Base-by-base conservation (phyloP, 164 flowering plant genomes). In the Piper betle region DNA sequence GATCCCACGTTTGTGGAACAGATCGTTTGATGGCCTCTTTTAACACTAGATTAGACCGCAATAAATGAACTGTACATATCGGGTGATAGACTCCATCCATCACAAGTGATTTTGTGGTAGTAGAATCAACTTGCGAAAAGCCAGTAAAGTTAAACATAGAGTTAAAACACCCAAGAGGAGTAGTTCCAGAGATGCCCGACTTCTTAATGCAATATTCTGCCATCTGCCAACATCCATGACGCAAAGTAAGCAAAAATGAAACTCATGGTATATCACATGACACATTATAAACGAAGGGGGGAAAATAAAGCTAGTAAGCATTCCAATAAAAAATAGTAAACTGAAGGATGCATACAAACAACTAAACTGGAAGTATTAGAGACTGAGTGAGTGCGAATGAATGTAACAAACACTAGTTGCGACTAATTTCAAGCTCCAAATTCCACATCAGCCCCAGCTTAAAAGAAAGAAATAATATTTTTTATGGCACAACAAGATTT, bases 141-240 rank as follows among this genome's bases (percentile, higher is more conserved):
- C 99, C 97, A 67, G 92, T 88, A 71, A 88, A 87, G 75, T 90
- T 93, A 79, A 93, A 93, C 97, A 88, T 88, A 58, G 96, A 78
- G 74, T 93, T 90, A 63, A 93, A 90, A 80, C 91, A 80, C 69
- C 99, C 99, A 53, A 93, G 91, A 39, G 97, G 97, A 62, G 79
- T 75, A 20, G 60, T 41, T 52, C 91, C 97, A 38, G 79, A 70
- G 67, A 90, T 71, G 58, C 77, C 81, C 0, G 96, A 81, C 69
- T 73, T 77, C 75, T 77, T 68, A 69, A 88, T 93, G 79, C 90
- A 90, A 72, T 73, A 66, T 70, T 70, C 78, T 37, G 92, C 94
- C 99, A 93, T 93, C 99, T 90, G 83, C 20, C 50, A 43, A 3
- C 50, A 43, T 15, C 8, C 4, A n/a, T n/a, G n/a, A 43, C 50